Evolutionary conservation across 208 protist species (phyloP), one percentile per base, ranked within the genome.

Genomic region (Trypanosoma theileri): DNA sequence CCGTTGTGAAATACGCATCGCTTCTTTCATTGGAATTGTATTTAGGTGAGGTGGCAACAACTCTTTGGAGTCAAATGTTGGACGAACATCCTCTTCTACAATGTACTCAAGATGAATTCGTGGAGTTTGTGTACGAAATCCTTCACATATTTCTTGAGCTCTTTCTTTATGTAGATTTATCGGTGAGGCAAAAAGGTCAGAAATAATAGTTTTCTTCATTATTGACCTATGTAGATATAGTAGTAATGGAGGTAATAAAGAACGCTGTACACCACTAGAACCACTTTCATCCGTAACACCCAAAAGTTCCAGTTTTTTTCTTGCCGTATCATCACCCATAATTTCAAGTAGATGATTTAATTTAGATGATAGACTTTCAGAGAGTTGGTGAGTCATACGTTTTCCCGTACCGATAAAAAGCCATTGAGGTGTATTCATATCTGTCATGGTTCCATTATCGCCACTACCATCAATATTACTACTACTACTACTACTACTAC

Each of bases 41-140:
- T n/a, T 55, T 42, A 35, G 35, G 28, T 59, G 41, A 16, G 73
- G 48, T 7, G 28, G 42, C 24, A 42, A 66, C 54, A 90, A 26
- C 40, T 28, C 45, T n/a, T 58, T 52, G 9, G 66, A 50, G 70
- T 93, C 81, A 67, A 81, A 93, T 57, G 82, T 46, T 8, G 87
- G 80, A 17, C 66, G 71, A 51, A 56, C 48, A 61, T 74, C 63
- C 21, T 80, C 59, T 35, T 85, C 73, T 10, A 83, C 80, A 51
- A 93, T 28, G 74, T 85, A 93, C 40, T 81, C 79, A 48, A 71
- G 71, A 71, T 91, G 84, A 35, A 93, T 69, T 31, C 24, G 45
- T 35, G 88, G 88, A 0, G 69, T 80, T 66, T 93, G 87, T 17
- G 60, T 57, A 21, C 63, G 58, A 65, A 89, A 80, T 24, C 81